phyloP scores from a whole-genome alignment of 2,329 filamentous ascomycete genomes.

The Akanthomyces dipterigenus region DNA sequence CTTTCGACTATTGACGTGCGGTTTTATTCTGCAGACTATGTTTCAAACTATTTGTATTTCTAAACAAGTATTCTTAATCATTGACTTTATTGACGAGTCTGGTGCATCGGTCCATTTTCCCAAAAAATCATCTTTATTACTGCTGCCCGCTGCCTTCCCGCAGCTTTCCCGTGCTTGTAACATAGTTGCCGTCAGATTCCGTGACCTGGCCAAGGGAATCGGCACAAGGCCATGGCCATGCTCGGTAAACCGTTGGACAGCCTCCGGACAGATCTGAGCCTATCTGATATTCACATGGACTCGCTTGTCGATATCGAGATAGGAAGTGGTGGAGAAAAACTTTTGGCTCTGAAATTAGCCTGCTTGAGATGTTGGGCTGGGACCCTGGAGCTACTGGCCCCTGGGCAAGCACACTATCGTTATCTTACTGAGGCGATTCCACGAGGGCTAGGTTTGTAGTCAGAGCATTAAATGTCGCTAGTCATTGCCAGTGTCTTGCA shows the following conservation, averaged over 20 bases:
- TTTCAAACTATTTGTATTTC: no score
- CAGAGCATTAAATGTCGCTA: no score
- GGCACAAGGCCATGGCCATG: constrained; percentile 13
- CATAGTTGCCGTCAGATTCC: no score
- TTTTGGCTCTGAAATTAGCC: constrained; percentile 14
- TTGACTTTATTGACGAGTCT: no score
- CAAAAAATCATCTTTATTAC: no score
- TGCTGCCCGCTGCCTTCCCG: no score
- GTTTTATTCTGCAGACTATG: no score
- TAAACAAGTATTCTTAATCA: no score
- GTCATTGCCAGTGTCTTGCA: no score
- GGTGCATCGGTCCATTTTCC: no score
- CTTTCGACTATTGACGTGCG: no score
- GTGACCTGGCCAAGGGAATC: constrained; percentile 10
- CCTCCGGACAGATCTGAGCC: constrained; percentile 2
- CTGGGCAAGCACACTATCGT: not conserved
- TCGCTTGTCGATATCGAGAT: constrained; percentile 18
- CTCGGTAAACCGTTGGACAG: constrained; percentile 12
- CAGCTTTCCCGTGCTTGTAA: no score
- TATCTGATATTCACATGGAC: constrained; percentile 16
- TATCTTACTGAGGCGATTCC: not conserved
- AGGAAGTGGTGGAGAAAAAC: constrained; percentile 16
- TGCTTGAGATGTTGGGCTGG: constrained; percentile 5
- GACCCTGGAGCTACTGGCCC: not conserved
- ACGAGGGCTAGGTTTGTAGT: not conserved